Base-by-base conservation (phyloP, 108 stramenopile genomes). In the Nitzschia sp. region DNA sequence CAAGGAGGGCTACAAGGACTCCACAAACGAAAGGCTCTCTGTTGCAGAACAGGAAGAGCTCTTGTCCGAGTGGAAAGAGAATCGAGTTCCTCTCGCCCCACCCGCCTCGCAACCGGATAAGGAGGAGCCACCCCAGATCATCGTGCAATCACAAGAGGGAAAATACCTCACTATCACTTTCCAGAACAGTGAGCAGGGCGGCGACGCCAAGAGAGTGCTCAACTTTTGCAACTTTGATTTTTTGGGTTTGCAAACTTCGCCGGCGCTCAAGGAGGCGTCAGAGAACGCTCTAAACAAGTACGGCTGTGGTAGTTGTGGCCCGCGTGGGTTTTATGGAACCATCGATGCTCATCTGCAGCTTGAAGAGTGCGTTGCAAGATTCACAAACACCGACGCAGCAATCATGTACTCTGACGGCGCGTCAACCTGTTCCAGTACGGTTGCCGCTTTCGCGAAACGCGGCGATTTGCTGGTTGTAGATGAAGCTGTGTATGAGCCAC, bases 291-390 rank as follows among this genome's bases (percentile, higher is more conserved):
- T 96, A 25, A 38, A 75, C 29, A 68, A 79, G 31, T 99, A 99
- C 66, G 97, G 98, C 13, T 96, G 94, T 73, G 99, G 98, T 5
- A 88, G 88, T 27, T 99, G 99, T 59, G 99, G 99, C 13, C 99
- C 99, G 16, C 88, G 99, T n/a, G 98, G 98, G 0, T 99, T 99
- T 65, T 99, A 99, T 72, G 99, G 99, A n/a, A 96, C 99, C 33
- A 97, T 98, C 60, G 96, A 98, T 66, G 89, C 82, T 11, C 99
- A 99, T 78, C 54, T 98, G 41, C 77, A 85, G 29, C 48, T 96
- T 21, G 99, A 99, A 80, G 68, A 86, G 2, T 72, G 71, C 17
- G 75, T 98, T 34, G 78, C 97, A 23, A 50, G 62, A n/a, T 97
- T 97, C 70, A 72, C 60, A 9, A 77, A 92, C 57, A 85, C 91